Percentiles rank a stretch among this genome's conserved stretches.
phyloP scores from a whole-genome alignment of 306 rosid species.

The barrel medic (Medicago truncatula) region DNA sequence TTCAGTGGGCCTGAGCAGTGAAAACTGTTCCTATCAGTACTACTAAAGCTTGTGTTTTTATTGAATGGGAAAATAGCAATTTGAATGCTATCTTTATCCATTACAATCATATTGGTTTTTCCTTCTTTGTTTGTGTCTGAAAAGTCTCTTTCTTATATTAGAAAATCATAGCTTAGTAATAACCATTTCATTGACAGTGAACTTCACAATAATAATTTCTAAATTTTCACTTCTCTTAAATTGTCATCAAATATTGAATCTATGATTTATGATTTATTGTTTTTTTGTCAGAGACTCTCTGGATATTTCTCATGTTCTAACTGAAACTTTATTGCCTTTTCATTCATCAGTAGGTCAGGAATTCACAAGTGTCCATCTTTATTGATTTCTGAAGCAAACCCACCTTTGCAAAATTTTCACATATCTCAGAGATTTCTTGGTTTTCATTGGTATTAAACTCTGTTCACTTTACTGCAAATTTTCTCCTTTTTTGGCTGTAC shows the following conservation, averaged over 20 bases:
- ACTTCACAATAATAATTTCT: conserved; percentile 38
- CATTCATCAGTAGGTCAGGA: conserved; percentile 70
- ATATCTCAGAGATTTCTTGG: conserved; percentile 37
- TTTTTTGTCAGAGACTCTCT: conserved; percentile 47
- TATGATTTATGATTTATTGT: conserved; percentile 60
- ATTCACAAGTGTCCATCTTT: conserved; percentile 61
- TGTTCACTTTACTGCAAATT: conserved; percentile 24
- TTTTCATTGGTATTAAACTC: conserved; percentile 58
- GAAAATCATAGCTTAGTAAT: conserved; percentile 60
- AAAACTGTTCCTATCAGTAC: conserved; percentile 56
- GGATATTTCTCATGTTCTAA: conserved; percentile 85
- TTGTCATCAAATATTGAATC: conserved; percentile 50
- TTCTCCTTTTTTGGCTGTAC: no score
- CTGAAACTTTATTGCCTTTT: conserved; percentile 67
- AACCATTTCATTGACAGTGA: conserved; percentile 57
- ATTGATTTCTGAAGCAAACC: conserved; percentile 61
- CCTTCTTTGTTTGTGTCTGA: conserved; percentile 56
- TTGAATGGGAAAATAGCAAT: conserved; percentile 46
- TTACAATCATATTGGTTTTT: conserved; percentile 53
- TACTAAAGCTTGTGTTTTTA: conserved; percentile 49
- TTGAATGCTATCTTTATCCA: conserved; percentile 50
- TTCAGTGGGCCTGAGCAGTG: conserved; percentile 62
- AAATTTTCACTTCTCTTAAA: conserved; percentile 37
- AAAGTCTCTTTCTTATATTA: conserved; percentile 64
- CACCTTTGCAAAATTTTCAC: conserved; percentile 46